Evolutionary conservation across 2,329 filamentous ascomycete genomes (phyloP).

Genomic region (Calonectria naviculata): DNA sequence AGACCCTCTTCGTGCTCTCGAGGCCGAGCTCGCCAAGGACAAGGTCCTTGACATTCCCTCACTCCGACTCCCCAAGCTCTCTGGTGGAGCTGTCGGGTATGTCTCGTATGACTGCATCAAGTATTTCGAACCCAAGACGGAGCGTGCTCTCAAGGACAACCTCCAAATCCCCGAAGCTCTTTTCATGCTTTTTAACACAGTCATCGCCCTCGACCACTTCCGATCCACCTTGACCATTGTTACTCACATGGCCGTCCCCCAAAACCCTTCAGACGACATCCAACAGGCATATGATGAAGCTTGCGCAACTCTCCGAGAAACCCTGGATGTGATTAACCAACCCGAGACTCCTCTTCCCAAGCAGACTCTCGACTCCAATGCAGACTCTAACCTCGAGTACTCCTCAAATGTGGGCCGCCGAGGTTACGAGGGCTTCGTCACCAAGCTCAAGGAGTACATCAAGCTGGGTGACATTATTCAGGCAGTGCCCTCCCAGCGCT

Average conservation of each 20-base stretch:
- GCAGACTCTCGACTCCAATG: slow-evolving; percentile 68
- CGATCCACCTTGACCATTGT: slow-evolving; percentile 93
- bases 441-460: slow-evolving; percentile 89
- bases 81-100: slow-evolving; percentile 94
- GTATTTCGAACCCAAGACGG: slow-evolving; percentile 99
- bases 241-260: slow-evolving; percentile 83
- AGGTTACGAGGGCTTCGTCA: slow-evolving; percentile 94
- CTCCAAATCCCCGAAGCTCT: slow-evolving; percentile 91
- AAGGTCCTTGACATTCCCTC: slow-evolving; percentile 87
- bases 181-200: slow-evolving; percentile 97
- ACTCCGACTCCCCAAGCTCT: slow-evolving; percentile 84
- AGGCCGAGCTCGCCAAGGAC: slow-evolving; percentile 82
- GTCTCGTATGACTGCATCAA: slow-evolving; percentile 97
- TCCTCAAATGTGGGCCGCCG: slow-evolving; percentile 90
- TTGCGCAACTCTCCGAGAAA: slow-evolving; percentile 72
- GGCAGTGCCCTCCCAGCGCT: slow-evolving; percentile 93
- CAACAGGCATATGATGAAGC: slow-evolving; percentile 61
- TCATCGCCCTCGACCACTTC: slow-evolving; percentile 95
- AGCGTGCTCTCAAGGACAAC: slow-evolving; percentile 86
- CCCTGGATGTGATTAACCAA: slow-evolving; percentile 76
- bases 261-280: slow-evolving; percentile 54
- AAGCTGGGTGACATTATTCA: slow-evolving; percentile 95
- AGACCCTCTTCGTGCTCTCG: slow-evolving; percentile 86
- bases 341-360: slow-evolving; percentile 81
- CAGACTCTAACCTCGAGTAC: slow-evolving; percentile 80